Base-by-base conservation (phyloP, 2,329 filamentous ascomycete species). In the Onygenales sp. region DNA sequence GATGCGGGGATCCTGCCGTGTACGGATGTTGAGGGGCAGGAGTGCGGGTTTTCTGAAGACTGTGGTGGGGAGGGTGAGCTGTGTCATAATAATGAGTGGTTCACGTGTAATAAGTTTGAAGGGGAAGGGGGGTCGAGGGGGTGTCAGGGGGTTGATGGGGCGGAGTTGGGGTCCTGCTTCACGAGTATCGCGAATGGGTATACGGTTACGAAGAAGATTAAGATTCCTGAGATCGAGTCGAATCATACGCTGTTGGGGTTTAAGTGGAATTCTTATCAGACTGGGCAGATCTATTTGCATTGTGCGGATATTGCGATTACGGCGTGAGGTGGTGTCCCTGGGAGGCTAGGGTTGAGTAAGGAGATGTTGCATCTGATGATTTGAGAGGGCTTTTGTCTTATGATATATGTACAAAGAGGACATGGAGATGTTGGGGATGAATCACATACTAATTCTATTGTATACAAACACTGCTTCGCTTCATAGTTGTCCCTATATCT, bases 231-330 rank as follows among this genome's bases (percentile, higher is more conserved):
- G 40, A 77, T 74, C 56, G 58, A 64, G 2, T 76, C 75, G 0
- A 67, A 73, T 49, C 77, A 80, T 58, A 81, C 77, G 0, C 65
- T 80, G 21, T 65, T 80, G 0, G 75, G 74, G 0, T 76, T 77
- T 61, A 73, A 74, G 53, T 80, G 77, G 78, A 80, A 80, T 63
- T 73, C 76, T 0, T 80, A 73, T 63, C 76, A 80, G 64, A 80
- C 77, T 0, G 68, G 69, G 0, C 78, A 81, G 64, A 69, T 80
- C 6, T 80, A 80, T 59, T 67, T 80, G 3, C 73, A 69, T 3
- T 81, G 77, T 57, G 76, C 78, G 2, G 77, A 79, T 58, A 78
- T 79, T 52, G 70, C 74, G 11, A 77, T 79, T 51, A 46, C 48
- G 31, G 17, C 45, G 10, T 27, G 11, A 48, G 3, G 13, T 10